Conservation (phyloP, 2,329 filamentous ascomycete genomes). For the Apiospora arundinis region DNA sequence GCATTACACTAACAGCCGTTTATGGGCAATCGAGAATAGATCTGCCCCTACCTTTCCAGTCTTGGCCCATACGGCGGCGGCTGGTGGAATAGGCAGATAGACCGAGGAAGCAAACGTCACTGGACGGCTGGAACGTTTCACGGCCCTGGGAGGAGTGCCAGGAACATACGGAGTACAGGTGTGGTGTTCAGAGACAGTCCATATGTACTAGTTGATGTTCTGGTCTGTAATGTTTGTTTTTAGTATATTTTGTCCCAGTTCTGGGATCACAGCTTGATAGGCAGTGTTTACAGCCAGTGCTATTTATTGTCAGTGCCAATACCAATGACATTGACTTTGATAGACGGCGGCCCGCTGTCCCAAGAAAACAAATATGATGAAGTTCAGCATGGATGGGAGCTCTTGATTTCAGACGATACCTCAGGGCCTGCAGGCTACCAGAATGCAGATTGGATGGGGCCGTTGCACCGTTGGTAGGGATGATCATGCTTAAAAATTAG, state of each 20-base stretch:
- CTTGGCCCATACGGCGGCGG: background rate
- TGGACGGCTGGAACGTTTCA: background rate
- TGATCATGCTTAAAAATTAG: conserved; percentile 9
- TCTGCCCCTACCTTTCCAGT: conserved; percentile 1
- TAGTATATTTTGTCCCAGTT: no score
- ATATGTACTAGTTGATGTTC: background rate
- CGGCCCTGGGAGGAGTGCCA: background rate
- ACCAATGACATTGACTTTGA: background rate
- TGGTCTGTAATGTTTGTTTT: no score
- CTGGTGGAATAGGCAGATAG: background rate
- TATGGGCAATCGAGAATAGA: background rate
- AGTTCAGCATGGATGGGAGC: conserved; percentile 4
- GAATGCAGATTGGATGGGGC: background rate
- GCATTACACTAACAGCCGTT: background rate
- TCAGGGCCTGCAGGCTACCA: background rate
- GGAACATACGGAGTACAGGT: background rate
- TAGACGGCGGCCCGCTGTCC: background rate
- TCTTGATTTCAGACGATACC: conserved; percentile 7
- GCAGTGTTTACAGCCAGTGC: background rate
- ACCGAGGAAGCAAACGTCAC: background rate
- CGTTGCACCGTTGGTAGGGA: background rate
- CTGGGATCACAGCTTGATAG: background rate
- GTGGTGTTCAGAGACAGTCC: background rate
- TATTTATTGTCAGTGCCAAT: background rate
- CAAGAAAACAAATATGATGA: background rate